These are phyloP conservation scores for Trichoderma harzianum DNA, from an alignment of 2,329 filamentous ascomycete genomes.

Conservation along the genomic window DNA sequence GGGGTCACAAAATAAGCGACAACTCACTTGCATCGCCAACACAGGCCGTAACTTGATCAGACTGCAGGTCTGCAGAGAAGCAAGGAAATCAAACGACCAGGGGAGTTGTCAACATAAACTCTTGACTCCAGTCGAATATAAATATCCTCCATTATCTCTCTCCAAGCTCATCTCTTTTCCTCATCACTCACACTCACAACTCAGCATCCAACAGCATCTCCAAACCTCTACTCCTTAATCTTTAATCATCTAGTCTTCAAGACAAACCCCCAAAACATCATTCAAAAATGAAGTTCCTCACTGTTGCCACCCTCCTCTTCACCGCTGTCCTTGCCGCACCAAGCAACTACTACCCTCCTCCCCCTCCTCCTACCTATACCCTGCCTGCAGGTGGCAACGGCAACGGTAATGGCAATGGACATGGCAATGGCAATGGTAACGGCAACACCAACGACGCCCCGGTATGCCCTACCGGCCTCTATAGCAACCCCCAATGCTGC, in stretches of 20 bases:
- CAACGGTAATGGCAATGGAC: neutral
- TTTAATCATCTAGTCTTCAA: neutral
- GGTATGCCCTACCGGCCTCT: slow-evolving; percentile 5
- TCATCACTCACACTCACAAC: neutral
- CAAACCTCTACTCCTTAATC: neutral
- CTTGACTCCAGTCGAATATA: neutral
- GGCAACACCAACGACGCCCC: neutral
- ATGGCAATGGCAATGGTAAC: neutral
- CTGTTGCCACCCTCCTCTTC: slow-evolving; percentile 15
- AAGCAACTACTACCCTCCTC: neutral
- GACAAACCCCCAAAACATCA: neutral
- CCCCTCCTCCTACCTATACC: neutral
- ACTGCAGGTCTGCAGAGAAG: neutral
- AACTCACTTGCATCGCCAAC: neutral
- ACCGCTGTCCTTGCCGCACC: slow-evolving; percentile 10
- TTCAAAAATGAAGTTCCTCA: slow-evolving; percentile 20
- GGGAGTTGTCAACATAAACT: neutral
- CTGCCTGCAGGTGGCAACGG: neutral
- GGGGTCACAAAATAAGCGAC: neutral
- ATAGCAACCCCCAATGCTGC: slow-evolving; percentile 19
- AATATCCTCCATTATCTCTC: neutral
- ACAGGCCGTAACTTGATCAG: neutral
- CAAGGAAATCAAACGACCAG: neutral
- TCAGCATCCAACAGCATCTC: neutral
- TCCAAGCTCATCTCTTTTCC: neutral